Base-by-base conservation (phyloP, 2,329 filamentous ascomycete species). In the Cladosporium sp. region DNA sequence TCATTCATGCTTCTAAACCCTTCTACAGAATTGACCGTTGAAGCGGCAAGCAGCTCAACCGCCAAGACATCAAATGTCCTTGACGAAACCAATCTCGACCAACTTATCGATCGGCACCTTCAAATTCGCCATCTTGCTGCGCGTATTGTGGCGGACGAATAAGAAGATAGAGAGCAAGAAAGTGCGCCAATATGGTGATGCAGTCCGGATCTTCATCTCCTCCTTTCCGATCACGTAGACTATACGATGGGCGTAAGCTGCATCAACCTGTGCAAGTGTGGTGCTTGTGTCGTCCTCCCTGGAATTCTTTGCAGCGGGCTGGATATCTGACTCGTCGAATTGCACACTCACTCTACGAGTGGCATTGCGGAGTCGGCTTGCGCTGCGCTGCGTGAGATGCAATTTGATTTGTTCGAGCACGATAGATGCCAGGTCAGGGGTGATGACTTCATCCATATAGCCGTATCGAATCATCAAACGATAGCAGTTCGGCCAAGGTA, bases 371-470 rank as follows among this genome's bases (percentile, higher is more conserved):
- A 12, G 40, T 2, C 20, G 55, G 15, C 15, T 28, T 8, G 57
- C 57, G 8, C 56, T 57, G 1, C 57, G 50, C 2, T 60, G 59
- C 51, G 66, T 63, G 24, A 61, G 50, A 32, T 54, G 42, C 17
- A 59, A 51, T 1, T 63, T 58, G 6, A 67, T 55, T 56, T 67
- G 60, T 25, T 65, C 60, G 53, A 81, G 80, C 28, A 90, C 79
- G 1, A 87, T 68, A 1, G 77, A 73, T 0, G 79, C 85, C 6
- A 91, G 77, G 58, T 88, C 82, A 0, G 82, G 82, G 0, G 82
- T 86, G 45, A 91, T 78, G 25, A 90, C 80, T 60, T 87, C 81
- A 64, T 91, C 88, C 71, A 83, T 87, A 70, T 88, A 91, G 1
- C 88, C 88, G 65, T 90, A 85, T 12, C 87, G 82, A 2, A 89